phyloP scores from a whole-genome alignment of 75 land plant genomes.

The Pseudotsuga menziesii region DNA sequence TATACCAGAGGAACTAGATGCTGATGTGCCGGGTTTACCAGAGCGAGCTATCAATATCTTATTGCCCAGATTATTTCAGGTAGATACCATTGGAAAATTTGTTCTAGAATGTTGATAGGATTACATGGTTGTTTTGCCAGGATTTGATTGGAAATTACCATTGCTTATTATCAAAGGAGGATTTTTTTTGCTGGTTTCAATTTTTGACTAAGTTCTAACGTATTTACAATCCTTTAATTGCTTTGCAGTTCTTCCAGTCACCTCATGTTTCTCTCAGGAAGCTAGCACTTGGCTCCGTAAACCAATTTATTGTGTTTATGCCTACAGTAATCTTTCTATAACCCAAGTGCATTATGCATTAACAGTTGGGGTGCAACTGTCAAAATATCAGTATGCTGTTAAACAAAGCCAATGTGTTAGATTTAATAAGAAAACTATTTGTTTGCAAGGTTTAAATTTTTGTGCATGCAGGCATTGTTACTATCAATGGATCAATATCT shows the following conservation, averaged over 20 bases:
- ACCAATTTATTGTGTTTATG: slow-evolving; percentile 82
- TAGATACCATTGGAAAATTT: slow-evolving; percentile 12
- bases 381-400: not conserved
- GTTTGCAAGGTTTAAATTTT: not conserved
- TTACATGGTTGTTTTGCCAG: not conserved
- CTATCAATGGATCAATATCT: slow-evolving; percentile 88
- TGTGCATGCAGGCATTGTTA: slow-evolving; percentile 59
- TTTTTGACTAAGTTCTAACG: not conserved
- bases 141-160: not conserved
- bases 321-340: slow-evolving; percentile 52
- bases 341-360: not conserved
- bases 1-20: slow-evolving; percentile 79
- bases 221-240: slow-evolving; percentile 11
- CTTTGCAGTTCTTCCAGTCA: slow-evolving; percentile 82
- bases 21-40: slow-evolving; percentile 76
- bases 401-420: not conserved
- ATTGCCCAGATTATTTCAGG: slow-evolving; percentile 88
- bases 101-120: slow-evolving; percentile 1
- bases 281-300: slow-evolving; percentile 76
- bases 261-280: slow-evolving; percentile 76
- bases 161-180: not conserved
- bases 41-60: slow-evolving; percentile 85
- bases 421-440: not conserved
- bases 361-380: not conserved
- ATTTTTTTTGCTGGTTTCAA: not conserved